Evolutionary conservation across 352 stramenopile species (phyloP).

Genomic region (Pythium guiyangense): DNA sequence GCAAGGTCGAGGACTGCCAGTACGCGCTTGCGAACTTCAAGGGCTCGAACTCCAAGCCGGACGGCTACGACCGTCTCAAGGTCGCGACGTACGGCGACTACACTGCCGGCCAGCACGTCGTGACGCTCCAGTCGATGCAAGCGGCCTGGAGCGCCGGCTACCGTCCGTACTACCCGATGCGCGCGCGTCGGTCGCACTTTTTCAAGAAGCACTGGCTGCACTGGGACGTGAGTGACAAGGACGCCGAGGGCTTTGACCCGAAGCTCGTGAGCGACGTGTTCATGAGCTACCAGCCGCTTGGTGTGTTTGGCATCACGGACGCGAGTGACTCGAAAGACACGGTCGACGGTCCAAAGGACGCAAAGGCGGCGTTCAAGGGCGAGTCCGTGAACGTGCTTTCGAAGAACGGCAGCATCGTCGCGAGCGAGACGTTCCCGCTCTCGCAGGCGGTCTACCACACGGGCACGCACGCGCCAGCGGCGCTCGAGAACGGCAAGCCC

Average conservation of each 20-base stretch:
- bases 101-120: constrained; percentile 22
- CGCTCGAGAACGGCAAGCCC: constrained; percentile 10
- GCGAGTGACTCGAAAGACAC: constrained; percentile 16
- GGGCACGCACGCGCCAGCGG: constrained; percentile 12
- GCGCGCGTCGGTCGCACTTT: constrained; percentile 48
- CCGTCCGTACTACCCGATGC: constrained; percentile 68
- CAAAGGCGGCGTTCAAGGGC: constrained; percentile 22
- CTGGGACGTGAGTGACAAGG: constrained; percentile 41
- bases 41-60: constrained; percentile 17
- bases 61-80: constrained; percentile 24
- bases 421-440: constrained; percentile 19
- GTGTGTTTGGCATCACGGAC: constrained; percentile 39
- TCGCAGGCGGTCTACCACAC: constrained; percentile 15
- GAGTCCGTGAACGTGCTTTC: constrained; percentile 11
- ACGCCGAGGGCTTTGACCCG: constrained; percentile 30
- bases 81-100: constrained; percentile 25
- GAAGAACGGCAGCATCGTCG: constrained; percentile 17
- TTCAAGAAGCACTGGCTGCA: constrained; percentile 63
- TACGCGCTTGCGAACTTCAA: constrained; percentile 61
- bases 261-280: constrained; percentile 33
- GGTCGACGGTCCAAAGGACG: constrained; percentile 13
- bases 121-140: constrained; percentile 53
- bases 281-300: constrained; percentile 53
- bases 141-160: constrained; percentile 37
- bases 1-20: constrained; percentile 52